These are phyloP conservation scores for Glycine tomentella DNA, from an alignment of 306 rosid genomes.

Conservation along the genomic window DNA sequence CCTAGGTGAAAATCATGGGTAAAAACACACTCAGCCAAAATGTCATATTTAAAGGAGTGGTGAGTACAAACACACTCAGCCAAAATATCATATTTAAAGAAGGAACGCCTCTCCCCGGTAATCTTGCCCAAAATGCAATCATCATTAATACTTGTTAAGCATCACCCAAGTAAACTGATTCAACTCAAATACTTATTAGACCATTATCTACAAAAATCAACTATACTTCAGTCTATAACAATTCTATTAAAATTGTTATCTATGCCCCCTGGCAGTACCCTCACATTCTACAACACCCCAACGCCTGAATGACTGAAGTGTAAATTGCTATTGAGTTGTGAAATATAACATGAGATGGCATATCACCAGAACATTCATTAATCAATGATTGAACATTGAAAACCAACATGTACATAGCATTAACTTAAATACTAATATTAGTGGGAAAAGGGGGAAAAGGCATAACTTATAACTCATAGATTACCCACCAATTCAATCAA, in stretches of 20 bases:
- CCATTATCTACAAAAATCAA: constrained; percentile 2
- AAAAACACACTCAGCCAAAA: background rate
- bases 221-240: constrained; percentile 9
- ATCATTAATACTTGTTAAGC: constrained; percentile 17
- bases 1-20: background rate
- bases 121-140: constrained; percentile 12
- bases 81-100: constrained; percentile 11
- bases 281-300: background rate
- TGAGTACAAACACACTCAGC: background rate
- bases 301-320: background rate
- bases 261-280: constrained; percentile 8
- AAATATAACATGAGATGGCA: background rate
- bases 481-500: constrained; percentile 77
- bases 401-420: constrained; percentile 10
- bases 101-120: background rate
- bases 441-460: background rate
- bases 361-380: constrained; percentile 5
- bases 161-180: background rate
- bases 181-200: background rate
- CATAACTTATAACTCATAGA: background rate
- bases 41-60: too few species aligned
- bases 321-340: background rate
- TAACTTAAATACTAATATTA: constrained; percentile 14
- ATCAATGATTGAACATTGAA: constrained; percentile 27
- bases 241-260: background rate